Percentiles rank a stretch among this genome's conserved stretches.
Evolutionary conservation across 495 filamentous ascomycete genomes (phyloP).

Genomic region (Daldinia grandis): DNA sequence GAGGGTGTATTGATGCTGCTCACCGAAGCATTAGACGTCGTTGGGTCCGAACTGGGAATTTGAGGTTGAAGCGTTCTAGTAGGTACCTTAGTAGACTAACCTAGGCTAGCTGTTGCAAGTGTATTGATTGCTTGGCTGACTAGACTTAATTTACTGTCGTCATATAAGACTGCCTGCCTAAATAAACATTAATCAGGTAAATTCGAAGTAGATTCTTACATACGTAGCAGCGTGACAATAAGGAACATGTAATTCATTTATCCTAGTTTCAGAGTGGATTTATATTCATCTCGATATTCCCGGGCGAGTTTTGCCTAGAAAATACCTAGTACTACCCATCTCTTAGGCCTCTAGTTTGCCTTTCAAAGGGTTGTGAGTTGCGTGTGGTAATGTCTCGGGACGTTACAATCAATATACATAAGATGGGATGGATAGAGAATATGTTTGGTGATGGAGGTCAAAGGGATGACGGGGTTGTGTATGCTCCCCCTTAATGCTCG

Average conservation of each 20-base stretch:
- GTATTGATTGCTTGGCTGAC: background rate
- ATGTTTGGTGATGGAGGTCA: constrained; percentile 1
- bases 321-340: background rate
- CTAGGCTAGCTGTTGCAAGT: background rate
- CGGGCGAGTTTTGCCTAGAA: background rate
- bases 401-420: background rate
- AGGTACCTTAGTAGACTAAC: background rate
- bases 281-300: background rate
- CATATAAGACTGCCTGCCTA: background rate
- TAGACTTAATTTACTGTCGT: background rate
- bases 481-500: constrained; percentile 16
- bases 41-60: constrained; percentile 72
- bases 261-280: background rate
- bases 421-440: background rate
- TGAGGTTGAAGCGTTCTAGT: constrained; percentile 11
- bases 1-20: constrained; percentile 66
- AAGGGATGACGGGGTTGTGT: background rate
- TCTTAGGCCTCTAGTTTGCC: background rate
- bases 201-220: background rate
- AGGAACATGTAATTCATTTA: background rate
- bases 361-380: background rate
- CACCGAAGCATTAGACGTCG: constrained; percentile 67
- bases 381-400: background rate
- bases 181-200: background rate
- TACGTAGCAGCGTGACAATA: too few relatives aligned